Conservation (phyloP, 78 protist species). For the Dictyostelium citrinum region DNA sequence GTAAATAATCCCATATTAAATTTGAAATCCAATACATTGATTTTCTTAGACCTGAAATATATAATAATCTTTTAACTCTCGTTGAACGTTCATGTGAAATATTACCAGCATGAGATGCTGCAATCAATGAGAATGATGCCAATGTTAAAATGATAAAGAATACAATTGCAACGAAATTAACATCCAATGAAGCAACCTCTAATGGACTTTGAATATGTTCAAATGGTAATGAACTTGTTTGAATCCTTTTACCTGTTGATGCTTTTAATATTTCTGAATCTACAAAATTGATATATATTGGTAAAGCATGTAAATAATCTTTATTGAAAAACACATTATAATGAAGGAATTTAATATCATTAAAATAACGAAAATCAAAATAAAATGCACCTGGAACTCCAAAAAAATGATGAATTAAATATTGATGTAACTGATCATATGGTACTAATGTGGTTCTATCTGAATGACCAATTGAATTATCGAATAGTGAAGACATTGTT, state of each 20-base stretch:
- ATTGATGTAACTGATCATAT: neutral
- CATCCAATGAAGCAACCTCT: neutral
- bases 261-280: neutral
- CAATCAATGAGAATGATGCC: slow-evolving; percentile 8
- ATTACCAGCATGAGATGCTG: neutral
- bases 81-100: neutral
- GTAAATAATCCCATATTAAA: neutral
- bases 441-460: slow-evolving; percentile 23
- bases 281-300: neutral
- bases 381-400: neutral
- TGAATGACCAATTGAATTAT: neutral
- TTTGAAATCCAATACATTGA: slow-evolving; percentile 7
- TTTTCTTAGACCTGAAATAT: slow-evolving; percentile 22
- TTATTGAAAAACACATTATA: slow-evolving; percentile 3
- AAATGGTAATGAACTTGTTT: neutral
- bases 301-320: neutral
- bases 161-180: neutral
- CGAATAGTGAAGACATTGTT: neutral
- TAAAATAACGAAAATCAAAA: neutral
- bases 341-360: neutral
- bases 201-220: neutral
- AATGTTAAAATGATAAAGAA: neutral
- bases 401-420: neutral
- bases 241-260: neutral
- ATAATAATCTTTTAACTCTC: neutral